These are phyloP conservation scores for Ceratocystis cubensis DNA, from an alignment of 2,329 filamentous ascomycete species.

Conservation along the genomic window DNA sequence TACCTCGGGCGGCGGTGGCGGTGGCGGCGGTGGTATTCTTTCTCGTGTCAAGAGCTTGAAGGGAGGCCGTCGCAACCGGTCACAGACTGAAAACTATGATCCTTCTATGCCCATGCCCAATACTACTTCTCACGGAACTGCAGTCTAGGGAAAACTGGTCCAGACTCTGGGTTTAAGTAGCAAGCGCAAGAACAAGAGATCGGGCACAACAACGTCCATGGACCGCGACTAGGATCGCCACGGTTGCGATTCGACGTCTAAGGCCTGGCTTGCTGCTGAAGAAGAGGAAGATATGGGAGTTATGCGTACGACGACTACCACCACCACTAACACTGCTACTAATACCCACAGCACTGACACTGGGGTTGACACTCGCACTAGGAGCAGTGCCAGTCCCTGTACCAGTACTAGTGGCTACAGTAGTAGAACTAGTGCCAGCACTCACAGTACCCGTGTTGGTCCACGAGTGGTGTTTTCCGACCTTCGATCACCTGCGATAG, in stretches of 20 bases:
- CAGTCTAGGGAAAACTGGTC: constrained; percentile 29
- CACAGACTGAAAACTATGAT: constrained; percentile 19
- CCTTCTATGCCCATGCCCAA: constrained; percentile 19
- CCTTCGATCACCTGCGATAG: not conserved
- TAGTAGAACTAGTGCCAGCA: not conserved
- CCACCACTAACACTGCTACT: not conserved
- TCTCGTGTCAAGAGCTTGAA: constrained; percentile 74
- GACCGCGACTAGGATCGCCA: constrained; percentile 9
- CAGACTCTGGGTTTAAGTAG: constrained; percentile 19
- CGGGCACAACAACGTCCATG: not conserved
- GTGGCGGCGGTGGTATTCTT: constrained; percentile 49
- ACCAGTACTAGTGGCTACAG: not conserved
- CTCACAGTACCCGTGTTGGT: not conserved
- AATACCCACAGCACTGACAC: not conserved
- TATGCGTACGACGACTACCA: not conserved
- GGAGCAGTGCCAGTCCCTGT: not conserved
- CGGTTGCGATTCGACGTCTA: constrained; percentile 9
- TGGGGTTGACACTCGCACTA: not conserved
- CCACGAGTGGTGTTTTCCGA: not conserved
- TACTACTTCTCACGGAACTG: constrained; percentile 29
- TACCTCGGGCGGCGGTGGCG: constrained; percentile 33
- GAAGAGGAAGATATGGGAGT: constrained; percentile 5
- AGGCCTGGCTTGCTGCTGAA: constrained; percentile 1
- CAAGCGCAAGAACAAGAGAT: constrained; percentile 16
- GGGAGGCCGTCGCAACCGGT: constrained; percentile 40